Percentiles rank a stretch among this genome's conserved stretches.
Evolutionary conservation across 192 early-diverging fungal genomes (phyloP).

Genomic region (Backusella tarrabulga): DNA sequence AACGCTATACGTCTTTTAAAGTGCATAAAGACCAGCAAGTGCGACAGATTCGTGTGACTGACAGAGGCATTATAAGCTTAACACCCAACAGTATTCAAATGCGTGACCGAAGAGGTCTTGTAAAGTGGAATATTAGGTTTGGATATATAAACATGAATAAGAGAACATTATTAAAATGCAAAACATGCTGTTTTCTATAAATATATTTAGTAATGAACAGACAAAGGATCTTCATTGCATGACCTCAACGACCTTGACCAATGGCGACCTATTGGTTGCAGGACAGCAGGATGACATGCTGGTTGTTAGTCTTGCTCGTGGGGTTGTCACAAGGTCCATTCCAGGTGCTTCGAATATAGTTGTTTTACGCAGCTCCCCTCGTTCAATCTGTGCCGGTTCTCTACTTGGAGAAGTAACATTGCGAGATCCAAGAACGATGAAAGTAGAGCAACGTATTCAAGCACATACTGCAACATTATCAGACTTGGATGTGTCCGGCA

Average conservation of each 20-base stretch:
- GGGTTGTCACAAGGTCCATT: slow-evolving; percentile 43
- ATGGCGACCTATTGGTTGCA: slow-evolving; percentile 57
- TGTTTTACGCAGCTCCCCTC: slow-evolving; percentile 60
- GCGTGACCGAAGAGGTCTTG: slow-evolving; percentile 51
- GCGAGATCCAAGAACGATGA: slow-evolving; percentile 63
- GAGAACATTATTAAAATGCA: background rate
- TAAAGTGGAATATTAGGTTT: slow-evolving; percentile 55
- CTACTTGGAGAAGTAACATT: slow-evolving; percentile 63
- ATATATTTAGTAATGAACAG: slow-evolving; percentile 41
- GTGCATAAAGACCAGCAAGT: slow-evolving; percentile 63
- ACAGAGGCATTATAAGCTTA: slow-evolving; percentile 65
- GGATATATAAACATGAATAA: background rate
- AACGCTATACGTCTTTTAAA: slow-evolving; percentile 71
- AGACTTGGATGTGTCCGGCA: slow-evolving; percentile 74
- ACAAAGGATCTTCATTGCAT: slow-evolving; percentile 54
- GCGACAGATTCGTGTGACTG: slow-evolving; percentile 60
- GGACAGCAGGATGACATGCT: slow-evolving; percentile 57
- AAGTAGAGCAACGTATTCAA: slow-evolving; percentile 60
- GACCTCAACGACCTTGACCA: slow-evolving; percentile 48
- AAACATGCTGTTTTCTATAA: background rate
- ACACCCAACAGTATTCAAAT: slow-evolving; percentile 62
- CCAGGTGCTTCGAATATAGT: slow-evolving; percentile 46
- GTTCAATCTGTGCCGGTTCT: slow-evolving; percentile 63
- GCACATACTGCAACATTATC: slow-evolving; percentile 78
- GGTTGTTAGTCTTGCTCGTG: slow-evolving; percentile 46